Percentiles rank a stretch among this genome's conserved stretches.
Evolutionary conservation across 768 basidiomycete genomes (phyloP).

Genomic region (Phanerochaete sordida): DNA sequence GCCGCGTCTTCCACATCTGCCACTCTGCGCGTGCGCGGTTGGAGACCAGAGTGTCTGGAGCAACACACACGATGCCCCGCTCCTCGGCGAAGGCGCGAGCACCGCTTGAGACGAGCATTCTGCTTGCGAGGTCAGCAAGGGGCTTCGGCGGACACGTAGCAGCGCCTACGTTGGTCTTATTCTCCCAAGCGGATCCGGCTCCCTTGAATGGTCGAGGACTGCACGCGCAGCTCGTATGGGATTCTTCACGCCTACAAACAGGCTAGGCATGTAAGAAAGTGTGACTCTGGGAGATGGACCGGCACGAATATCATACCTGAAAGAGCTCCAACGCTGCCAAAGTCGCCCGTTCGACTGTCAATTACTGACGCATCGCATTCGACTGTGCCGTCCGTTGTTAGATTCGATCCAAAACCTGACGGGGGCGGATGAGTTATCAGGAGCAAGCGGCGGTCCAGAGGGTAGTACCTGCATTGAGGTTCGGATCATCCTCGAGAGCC

Average conservation of each 20-base stretch:
- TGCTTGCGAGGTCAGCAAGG: slow-evolving; percentile 20
- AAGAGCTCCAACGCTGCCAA: slow-evolving; percentile 73
- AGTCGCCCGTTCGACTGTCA: slow-evolving; percentile 44
- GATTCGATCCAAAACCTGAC: slow-evolving; percentile 72
- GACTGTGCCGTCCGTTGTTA: slow-evolving; percentile 68
- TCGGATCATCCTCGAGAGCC: slow-evolving; percentile 61
- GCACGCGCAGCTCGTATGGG: slow-evolving; percentile 60
- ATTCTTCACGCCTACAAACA: slow-evolving; percentile 55
- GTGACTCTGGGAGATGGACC: too few species aligned
- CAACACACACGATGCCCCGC: slow-evolving; percentile 31
- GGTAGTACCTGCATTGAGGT: slow-evolving; percentile 64
- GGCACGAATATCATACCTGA: slow-evolving; percentile 41
- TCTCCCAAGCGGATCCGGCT: slow-evolving; percentile 52
- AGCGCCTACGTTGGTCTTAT: slow-evolving; percentile 62
- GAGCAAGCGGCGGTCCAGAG: neutral
- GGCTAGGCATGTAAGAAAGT: neutral
- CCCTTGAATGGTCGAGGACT: slow-evolving; percentile 51
- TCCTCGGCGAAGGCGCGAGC: slow-evolving; percentile 51
- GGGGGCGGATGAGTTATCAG: neutral
- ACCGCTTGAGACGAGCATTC: slow-evolving; percentile 60
- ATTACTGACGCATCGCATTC: slow-evolving; percentile 84
- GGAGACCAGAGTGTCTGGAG: slow-evolving; percentile 45
- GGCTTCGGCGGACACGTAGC: neutral
- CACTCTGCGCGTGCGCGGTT: slow-evolving; percentile 50
- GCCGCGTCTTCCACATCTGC: slow-evolving; percentile 54